Evolutionary conservation across 345 rosid genomes (phyloP).

Genomic region (Firmiana major): DNA sequence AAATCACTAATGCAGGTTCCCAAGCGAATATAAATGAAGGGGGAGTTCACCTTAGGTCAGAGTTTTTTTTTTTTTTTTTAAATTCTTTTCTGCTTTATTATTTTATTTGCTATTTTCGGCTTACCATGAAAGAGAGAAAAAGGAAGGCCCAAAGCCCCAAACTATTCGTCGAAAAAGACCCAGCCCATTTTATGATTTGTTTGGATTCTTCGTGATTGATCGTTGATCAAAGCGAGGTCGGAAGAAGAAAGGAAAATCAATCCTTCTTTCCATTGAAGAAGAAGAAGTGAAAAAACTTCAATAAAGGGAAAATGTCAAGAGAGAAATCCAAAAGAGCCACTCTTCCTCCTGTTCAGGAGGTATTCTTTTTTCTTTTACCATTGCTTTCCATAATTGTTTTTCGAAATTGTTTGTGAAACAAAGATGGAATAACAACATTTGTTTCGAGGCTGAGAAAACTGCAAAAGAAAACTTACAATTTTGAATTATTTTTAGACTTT

Average conservation of each 20-base stretch:
- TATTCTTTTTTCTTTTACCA: neutral
- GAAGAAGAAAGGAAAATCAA: neutral
- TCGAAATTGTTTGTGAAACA: neutral
- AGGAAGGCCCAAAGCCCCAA: neutral
- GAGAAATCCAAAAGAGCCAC: constrained; percentile 42
- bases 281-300: neutral
- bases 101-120: neutral
- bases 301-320: constrained; percentile 35
- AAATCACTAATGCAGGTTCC: neutral
- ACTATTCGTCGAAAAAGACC: neutral
- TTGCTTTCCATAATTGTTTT: neutral
- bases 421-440: neutral
- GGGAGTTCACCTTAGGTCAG: neutral
- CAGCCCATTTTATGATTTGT: neutral
- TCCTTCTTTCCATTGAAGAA: neutral
- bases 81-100: neutral
- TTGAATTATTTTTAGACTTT: neutral
- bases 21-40: neutral
- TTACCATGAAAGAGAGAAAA: neutral
- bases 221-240: neutral
- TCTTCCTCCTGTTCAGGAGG: constrained; percentile 88
- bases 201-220: neutral
- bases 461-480: neutral
- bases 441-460: constrained; percentile 15
- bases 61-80: neutral